Percentiles rank a stretch among this genome's conserved stretches.
These are phyloP conservation scores for Pythium coloratum DNA, from an alignment of 352 stramenopile species.

Conservation along the genomic window DNA sequence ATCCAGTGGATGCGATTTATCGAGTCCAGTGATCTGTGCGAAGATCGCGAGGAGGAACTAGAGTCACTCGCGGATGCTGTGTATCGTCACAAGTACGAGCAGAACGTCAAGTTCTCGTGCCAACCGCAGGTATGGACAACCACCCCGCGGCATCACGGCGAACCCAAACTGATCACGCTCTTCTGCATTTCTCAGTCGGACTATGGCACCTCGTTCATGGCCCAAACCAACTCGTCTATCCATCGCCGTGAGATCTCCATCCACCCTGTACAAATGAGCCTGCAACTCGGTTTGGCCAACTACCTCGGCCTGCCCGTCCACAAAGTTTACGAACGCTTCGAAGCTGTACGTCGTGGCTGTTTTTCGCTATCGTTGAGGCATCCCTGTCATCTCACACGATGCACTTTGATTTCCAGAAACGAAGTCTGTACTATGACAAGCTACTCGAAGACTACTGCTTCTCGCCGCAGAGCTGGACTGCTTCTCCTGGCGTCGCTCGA, in stretches of 20 bases:
- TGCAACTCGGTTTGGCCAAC: conserved; percentile 78
- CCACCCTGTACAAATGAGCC: conserved; percentile 77
- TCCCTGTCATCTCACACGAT: neutral
- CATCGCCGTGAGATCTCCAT: conserved; percentile 64
- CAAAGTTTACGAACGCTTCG: conserved; percentile 75
- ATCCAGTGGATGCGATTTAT: conserved; percentile 68
- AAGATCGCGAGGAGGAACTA: conserved; percentile 59
- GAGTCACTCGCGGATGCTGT: conserved; percentile 71
- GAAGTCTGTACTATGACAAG: conserved; percentile 76
- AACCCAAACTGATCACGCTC: too few relatives aligned
- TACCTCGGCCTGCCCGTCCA: conserved; percentile 64
- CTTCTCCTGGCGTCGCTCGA: conserved; percentile 62
- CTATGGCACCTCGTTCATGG: conserved; percentile 76
- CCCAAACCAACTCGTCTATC: conserved; percentile 52
- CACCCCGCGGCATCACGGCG: too few relatives aligned
- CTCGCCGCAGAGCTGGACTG: conserved; percentile 83
- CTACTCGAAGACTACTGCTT: conserved; percentile 82
- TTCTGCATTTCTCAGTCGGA: conserved; percentile 54
- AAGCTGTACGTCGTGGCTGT: conserved; percentile 43
- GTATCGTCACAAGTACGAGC: conserved; percentile 78
- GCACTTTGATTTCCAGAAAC: conserved; percentile 48
- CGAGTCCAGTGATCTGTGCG: conserved; percentile 50
- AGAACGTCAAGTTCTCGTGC: conserved; percentile 71
- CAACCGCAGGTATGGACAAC: conserved; percentile 56
- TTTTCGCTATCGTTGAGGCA: too few relatives aligned